Conservation (phyloP, 768 basidiomycete genomes). For the Mycena pura region DNA sequence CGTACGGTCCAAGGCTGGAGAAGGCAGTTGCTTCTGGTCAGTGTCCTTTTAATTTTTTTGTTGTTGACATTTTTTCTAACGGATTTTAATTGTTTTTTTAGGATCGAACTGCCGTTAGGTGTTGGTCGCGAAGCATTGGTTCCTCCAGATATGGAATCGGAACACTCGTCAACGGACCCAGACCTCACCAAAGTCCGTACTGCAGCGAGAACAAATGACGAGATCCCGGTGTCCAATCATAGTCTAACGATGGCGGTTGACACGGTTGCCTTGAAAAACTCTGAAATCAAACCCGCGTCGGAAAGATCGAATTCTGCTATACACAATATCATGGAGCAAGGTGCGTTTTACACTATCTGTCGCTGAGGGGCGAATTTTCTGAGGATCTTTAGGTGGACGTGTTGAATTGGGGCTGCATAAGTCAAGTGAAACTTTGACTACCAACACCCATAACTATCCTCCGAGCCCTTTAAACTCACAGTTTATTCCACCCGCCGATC, state of each 20-base stretch:
- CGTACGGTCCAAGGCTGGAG: conserved; percentile 64
- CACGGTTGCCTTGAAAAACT: conserved; percentile 35
- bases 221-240: conserved; percentile 28
- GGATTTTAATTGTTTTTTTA: not conserved
- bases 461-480: conserved; percentile 15
- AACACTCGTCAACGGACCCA: conserved; percentile 29
- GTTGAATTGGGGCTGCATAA: conserved; percentile 61
- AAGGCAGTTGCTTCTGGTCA: conserved; percentile 56
- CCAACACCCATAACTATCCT: not conserved
- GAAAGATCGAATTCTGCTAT: conserved; percentile 53
- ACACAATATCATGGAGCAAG: conserved; percentile 73
- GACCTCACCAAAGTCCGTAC: conserved; percentile 29
- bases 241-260: conserved; percentile 38
- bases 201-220: conserved; percentile 26
- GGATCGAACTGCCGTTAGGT: conserved; percentile 75
- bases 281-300: conserved; percentile 34
- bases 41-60: not conserved
- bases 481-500: not conserved
- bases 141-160: conserved; percentile 34
- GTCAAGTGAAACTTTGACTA: conserved; percentile 7
- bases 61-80: not conserved
- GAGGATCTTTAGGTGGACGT: conserved; percentile 50
- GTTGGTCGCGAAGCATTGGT: conserved; percentile 63
- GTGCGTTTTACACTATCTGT: conserved; percentile 39
- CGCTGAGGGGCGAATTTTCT: not conserved